Evolutionary conservation across 2,329 filamentous ascomycete genomes (phyloP).

Genomic region (Macrophomina phaseolina): DNA sequence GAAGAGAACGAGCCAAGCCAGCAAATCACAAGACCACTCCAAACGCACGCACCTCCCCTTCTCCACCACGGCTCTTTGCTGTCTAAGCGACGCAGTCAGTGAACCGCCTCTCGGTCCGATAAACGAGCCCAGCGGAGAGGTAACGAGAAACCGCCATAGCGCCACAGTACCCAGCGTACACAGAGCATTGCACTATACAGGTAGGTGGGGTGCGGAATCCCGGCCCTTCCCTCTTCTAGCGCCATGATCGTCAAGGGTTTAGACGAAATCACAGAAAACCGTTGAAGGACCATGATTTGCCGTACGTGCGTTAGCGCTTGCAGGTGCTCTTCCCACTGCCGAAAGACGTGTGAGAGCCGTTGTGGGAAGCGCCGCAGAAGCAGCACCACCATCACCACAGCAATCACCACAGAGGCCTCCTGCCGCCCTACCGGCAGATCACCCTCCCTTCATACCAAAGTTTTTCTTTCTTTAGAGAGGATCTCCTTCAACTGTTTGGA

Average conservation of each 20-base stretch:
- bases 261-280: not conserved
- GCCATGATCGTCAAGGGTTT: not conserved
- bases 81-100: not conserved
- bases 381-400: too few species aligned
- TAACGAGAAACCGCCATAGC: not conserved
- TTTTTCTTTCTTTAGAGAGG: not conserved
- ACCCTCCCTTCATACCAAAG: not conserved
- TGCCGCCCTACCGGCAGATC: not conserved
- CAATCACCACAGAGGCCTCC: not conserved
- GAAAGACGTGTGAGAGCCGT: too few species aligned
- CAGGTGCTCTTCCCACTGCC: not conserved
- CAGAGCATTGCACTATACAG: not conserved
- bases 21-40: not conserved
- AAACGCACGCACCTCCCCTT: not conserved
- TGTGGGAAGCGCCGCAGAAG: too few species aligned
- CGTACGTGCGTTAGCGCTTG: not conserved
- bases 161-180: not conserved
- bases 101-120: not conserved
- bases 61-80: not conserved
- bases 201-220: not conserved
- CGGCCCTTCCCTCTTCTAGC: not conserved
- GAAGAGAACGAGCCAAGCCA: not conserved
- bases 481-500: too few species aligned
- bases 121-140: not conserved
- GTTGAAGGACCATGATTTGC: not conserved